phyloP scores from a whole-genome alignment of 2,329 filamentous ascomycete species.

The Fusarium protoensiforme region DNA sequence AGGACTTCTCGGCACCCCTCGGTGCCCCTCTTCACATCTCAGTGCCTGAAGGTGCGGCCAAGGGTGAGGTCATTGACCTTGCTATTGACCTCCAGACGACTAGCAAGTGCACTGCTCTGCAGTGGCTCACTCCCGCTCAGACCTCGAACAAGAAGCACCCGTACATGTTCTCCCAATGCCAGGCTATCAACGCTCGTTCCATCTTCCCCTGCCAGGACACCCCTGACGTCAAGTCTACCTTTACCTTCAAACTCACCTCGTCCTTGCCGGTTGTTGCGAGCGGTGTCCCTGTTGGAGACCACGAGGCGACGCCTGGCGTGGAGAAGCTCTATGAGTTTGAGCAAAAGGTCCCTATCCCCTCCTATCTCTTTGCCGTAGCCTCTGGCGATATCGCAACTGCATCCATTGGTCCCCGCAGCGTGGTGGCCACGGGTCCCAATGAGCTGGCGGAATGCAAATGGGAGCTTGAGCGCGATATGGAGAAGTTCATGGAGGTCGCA shows the following conservation, averaged over 20 bases:
- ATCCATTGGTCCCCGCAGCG: constrained; percentile 85
- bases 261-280: constrained; percentile 92
- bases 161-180: constrained; percentile 98
- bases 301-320: constrained; percentile 56
- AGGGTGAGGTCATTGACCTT: constrained; percentile 64
- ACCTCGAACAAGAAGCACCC: constrained; percentile 96
- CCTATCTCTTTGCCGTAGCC: constrained; percentile 94
- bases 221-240: constrained; percentile 96
- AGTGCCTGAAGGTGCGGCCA: constrained; percentile 65
- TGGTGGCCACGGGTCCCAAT: constrained; percentile 88
- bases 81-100: constrained; percentile 84
- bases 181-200: constrained; percentile 94
- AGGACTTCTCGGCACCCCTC: constrained; percentile 77
- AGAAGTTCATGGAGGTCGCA: constrained; percentile 89
- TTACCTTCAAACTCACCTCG: constrained; percentile 88
- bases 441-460: constrained; percentile 86
- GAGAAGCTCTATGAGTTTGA: constrained; percentile 83
- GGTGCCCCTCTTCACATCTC: constrained; percentile 76
- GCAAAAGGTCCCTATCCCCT: constrained; percentile 92
- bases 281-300: constrained; percentile 70
- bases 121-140: constrained; percentile 94
- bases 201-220: constrained; percentile 98
- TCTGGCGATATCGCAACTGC: constrained; percentile 86
- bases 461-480: constrained; percentile 92
- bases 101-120: constrained; percentile 87